phyloP scores from a whole-genome alignment of 345 rosid genomes.

The Balakata baccata region DNA sequence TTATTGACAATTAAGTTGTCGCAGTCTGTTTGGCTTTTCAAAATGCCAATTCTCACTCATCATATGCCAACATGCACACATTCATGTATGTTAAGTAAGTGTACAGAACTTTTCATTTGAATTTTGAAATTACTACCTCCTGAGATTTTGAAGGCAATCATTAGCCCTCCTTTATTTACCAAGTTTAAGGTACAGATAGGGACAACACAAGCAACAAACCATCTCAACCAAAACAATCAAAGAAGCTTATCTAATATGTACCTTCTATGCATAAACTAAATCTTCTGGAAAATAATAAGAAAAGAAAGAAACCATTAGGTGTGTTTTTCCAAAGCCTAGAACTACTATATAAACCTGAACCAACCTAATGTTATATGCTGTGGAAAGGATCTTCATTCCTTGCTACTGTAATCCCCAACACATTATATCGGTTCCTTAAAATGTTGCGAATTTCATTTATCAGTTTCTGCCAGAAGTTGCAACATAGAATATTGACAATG shows the following conservation, averaged over 20 bases:
- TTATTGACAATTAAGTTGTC: background rate
- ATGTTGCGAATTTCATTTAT: background rate
- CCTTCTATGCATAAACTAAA: background rate
- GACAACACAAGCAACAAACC: background rate
- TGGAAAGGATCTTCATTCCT: background rate
- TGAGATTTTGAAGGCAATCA: background rate
- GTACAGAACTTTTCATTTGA: background rate
- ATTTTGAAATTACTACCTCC: background rate
- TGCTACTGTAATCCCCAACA: background rate
- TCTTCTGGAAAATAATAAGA: background rate
- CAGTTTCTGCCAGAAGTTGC: background rate
- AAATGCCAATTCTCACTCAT: background rate
- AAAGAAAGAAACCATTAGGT: background rate
- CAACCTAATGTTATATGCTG: too few relatives aligned
- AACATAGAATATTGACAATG: background rate
- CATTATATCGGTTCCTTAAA: background rate
- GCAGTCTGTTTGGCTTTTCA: background rate
- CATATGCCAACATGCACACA: background rate
- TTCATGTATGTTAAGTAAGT: background rate
- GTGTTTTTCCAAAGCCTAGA: background rate
- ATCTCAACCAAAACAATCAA: background rate
- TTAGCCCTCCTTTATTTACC: background rate
- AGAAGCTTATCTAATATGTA: background rate
- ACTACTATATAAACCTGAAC: conserved; percentile 3
- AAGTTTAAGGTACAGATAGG: conserved; percentile 1